Evolutionary conservation across 768 basidiomycete genomes (phyloP), one percentile per base, ranked within the genome.

Genomic region (Lactarius hengduanensis): DNA sequence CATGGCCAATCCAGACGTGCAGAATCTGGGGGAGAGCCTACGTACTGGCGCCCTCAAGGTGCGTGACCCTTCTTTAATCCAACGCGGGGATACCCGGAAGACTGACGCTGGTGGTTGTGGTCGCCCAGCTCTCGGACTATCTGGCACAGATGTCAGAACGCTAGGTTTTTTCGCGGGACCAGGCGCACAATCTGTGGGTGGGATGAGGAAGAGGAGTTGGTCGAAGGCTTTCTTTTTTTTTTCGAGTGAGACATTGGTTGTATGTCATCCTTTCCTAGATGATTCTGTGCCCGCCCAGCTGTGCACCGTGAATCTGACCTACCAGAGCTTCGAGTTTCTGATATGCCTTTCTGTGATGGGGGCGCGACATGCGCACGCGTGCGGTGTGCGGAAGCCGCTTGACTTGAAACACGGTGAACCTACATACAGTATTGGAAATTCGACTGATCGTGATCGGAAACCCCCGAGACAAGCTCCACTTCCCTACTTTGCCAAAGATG

Each of bases 1-100:
- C 30, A 78, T 97, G 72, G 80, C 90, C 1, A 94, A 94, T 71
- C 91, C 91, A 0, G 93, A 96, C 70, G 91, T 95, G 34, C 93
- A 94, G 80, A 91, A 89, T 71, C 81, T 89, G 18, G 89, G 86
- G 1, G 92, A 94, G 71, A 91, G 80, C 64, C 86, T 96, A 59
- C 78, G 94, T 70, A 78, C 82, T 7, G 91, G 92, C 0, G 94
- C 92, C 18, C 77, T 96, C 70, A 95, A 93, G 85, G 90, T 93
- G 61, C 63, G 83, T 78, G 3, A 4, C 20, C 2, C 41, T 36
- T 18, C 45, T 38, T 70, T 64, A 20, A n/a, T 40, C 20, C 57
- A 36, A 56, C 30, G n/a, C 38, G 60, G 60, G 20, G 2, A 13
- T 50, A 53, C 8, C 38, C 57, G 54, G 26, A 36, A 1, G 9